Base-by-base conservation (phyloP, 2,329 filamentous ascomycete species). In the Daldinia sp. region DNA sequence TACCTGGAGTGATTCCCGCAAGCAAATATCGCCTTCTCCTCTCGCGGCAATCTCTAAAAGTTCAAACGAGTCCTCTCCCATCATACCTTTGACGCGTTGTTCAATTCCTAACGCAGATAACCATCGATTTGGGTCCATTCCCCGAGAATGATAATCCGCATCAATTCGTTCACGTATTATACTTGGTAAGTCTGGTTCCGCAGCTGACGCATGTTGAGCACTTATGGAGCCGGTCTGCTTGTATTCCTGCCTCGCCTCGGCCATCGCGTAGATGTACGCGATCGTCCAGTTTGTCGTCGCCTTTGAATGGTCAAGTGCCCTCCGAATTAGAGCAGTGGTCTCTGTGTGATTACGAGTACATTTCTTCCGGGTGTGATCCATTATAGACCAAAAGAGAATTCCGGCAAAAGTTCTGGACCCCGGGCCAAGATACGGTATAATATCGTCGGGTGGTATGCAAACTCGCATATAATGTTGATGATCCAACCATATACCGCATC, bases 191-290 rank as follows among this genome's bases (percentile, higher is more conserved):
- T 68, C 66, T 11, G 32, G 56, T 23, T 68, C 66, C 13, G 49
- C 63, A 1, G 58, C 63, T 21, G 63, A 32, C 13, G 66, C 66
- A 34, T 58, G 56, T 23, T 37, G 32, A 2, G 56, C 39, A 13
- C 39, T 43, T 25, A 43, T 43, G 3, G 39, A 43, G 3, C 39
- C 19, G 9, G 57, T 62, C 3, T 9, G 48, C 13, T 30, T 56
- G 51, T 61, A 66, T 29, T 68, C 66, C 15, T 59, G 66, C 4
- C 66, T 45, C 19, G 63, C 63, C 35, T 64, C 63, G 19, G 67
- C 27, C 63, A 68, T 68, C 23, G 63, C 63, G 15, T 64, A 37
- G 13, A 66, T 50, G 19, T 61, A 67, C 6, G 30, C 15, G 3
- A 62, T 17, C 2, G 49, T 37, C 60, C 48, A 59, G 15, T 52